These are phyloP conservation scores for Fusarium nanum DNA, from an alignment of 2,329 filamentous ascomycete species.

Conservation along the genomic window DNA sequence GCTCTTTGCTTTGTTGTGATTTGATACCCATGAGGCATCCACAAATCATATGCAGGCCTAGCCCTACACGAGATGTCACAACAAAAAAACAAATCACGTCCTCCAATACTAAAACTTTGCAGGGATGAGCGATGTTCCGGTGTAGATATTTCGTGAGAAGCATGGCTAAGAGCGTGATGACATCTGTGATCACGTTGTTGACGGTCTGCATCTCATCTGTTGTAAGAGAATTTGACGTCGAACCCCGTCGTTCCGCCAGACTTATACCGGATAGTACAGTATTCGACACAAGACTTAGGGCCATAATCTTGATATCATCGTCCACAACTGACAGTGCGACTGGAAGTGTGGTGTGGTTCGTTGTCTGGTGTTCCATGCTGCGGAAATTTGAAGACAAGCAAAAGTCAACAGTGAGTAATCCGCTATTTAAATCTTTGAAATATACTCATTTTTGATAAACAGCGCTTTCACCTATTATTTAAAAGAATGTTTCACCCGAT, in stretches of 20 bases:
- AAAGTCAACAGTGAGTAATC: no score
- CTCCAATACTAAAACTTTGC: rapidly evolving
- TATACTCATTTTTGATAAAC: no score
- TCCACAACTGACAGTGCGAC: rapidly evolving
- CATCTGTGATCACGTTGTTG: rapidly evolving
- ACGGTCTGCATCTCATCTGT: background rate
- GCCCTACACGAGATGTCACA: background rate
- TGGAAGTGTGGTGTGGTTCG: rapidly evolving
- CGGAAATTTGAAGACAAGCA: no score
- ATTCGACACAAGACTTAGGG: no score
- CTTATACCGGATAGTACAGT: rapidly evolving
- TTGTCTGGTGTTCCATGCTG: no score
- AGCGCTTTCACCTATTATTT: no score
- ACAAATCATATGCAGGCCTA: background rate
- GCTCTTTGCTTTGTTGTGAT: background rate
- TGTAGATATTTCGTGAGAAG: background rate
- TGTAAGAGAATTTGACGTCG: no score
- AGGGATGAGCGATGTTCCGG: background rate
- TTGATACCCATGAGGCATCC: no score
- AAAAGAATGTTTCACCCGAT: background rate
- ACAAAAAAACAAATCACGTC: rapidly evolving
- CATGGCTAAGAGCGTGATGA: background rate
- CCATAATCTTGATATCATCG: no score
- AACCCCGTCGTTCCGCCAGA: no score
- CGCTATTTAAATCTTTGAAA: no score